Evolutionary conservation across 352 stramenopile genomes (phyloP).

Genomic region (Phytopythium boreale): DNA sequence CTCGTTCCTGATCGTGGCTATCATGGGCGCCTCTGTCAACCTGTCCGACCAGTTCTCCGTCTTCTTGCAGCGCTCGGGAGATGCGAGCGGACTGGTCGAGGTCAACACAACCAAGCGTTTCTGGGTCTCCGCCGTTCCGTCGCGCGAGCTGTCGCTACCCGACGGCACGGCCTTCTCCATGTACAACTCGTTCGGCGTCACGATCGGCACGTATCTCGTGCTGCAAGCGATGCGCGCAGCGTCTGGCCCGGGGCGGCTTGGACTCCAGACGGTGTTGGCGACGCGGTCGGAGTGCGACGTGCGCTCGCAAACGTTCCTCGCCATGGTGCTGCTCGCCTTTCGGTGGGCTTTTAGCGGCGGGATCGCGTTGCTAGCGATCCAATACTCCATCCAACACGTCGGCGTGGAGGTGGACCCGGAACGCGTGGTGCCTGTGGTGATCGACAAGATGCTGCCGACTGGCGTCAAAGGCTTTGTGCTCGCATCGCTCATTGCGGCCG

Average conservation of each 20-base stretch:
- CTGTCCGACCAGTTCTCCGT: slow-evolving; percentile 53
- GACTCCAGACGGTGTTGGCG: slow-evolving; percentile 66
- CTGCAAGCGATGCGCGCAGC: slow-evolving; percentile 67
- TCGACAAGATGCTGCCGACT: slow-evolving; percentile 64
- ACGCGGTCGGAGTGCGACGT: slow-evolving; percentile 81
- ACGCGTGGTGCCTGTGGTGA: slow-evolving; percentile 69
- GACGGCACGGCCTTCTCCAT: slow-evolving; percentile 54
- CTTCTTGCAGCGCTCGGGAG: slow-evolving; percentile 25
- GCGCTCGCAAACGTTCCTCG: slow-evolving; percentile 72
- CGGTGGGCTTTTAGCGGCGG: slow-evolving; percentile 73
- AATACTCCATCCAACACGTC: slow-evolving; percentile 50
- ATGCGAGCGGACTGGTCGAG: slow-evolving; percentile 24
- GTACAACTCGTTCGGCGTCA: slow-evolving; percentile 67
- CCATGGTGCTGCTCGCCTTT: slow-evolving; percentile 67
- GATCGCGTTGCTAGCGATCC: slow-evolving; percentile 63
- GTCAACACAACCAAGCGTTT: slow-evolving; percentile 42
- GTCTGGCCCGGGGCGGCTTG: slow-evolving; percentile 60
- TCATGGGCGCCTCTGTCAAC: slow-evolving; percentile 50
- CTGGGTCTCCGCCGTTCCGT: slow-evolving; percentile 48
- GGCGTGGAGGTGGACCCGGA: slow-evolving; percentile 58
- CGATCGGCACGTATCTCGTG: slow-evolving; percentile 55
- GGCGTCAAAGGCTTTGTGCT: slow-evolving; percentile 67
- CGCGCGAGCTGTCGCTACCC: slow-evolving; percentile 32
- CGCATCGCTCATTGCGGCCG: slow-evolving; percentile 62
- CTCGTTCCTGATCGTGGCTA: slow-evolving; percentile 61